These are phyloP conservation scores for Podospora conica DNA, from an alignment of 495 filamentous ascomycete genomes.

Conservation along the genomic window DNA sequence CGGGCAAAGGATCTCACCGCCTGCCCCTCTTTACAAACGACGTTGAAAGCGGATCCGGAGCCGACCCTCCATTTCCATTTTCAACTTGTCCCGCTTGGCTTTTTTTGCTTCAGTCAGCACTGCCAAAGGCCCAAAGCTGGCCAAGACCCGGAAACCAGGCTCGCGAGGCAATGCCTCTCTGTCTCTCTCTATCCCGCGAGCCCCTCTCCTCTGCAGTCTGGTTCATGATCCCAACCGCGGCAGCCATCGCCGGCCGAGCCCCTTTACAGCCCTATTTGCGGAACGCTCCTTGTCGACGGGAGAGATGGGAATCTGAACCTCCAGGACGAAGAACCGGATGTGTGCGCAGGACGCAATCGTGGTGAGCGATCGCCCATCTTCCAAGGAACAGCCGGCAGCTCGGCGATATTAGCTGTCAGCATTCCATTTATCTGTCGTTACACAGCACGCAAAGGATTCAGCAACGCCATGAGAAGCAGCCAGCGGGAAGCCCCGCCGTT, in stretches of 20 bases:
- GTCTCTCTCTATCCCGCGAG: neutral
- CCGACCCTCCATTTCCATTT: neutral
- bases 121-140: neutral
- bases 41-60: neutral
- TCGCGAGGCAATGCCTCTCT: neutral
- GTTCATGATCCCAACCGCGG: neutral
- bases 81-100: neutral
- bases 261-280: neutral
- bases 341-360: neutral
- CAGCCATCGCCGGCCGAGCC: neutral
- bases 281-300: neutral
- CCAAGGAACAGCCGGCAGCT: slow-evolving; percentile 7
- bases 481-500: neutral
- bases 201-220: neutral
- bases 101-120: neutral
- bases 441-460: slow-evolving; percentile 8
- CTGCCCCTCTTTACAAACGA: neutral
- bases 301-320: neutral
- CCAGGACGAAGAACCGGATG: neutral
- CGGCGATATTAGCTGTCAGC: slow-evolving; percentile 8
- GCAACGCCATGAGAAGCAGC: neutral
- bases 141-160: neutral
- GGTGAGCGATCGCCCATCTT: neutral
- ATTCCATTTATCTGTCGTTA: slow-evolving; percentile 4
- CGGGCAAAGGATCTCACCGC: neutral